A percentile compares a stretch with the other conserved stretches of the same genome.
phyloP scores from a whole-genome alignment of 176 grass and related monocot genomes.

The Zoysia japonica region DNA sequence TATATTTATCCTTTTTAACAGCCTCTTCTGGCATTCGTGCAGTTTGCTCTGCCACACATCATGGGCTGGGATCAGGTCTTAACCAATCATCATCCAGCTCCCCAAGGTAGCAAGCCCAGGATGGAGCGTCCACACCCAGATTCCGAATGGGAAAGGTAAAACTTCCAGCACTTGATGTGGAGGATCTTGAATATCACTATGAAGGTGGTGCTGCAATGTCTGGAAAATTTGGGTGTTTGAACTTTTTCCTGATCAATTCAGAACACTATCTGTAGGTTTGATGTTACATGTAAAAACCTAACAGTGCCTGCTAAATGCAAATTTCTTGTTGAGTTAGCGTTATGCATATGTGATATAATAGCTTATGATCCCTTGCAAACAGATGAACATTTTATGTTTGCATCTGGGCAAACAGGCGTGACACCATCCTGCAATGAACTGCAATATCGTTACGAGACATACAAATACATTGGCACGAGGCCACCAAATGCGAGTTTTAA shows the following conservation, averaged over 20 bases:
- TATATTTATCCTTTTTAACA: conserved; percentile 12
- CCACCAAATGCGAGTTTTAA: not conserved
- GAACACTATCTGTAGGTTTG: not conserved
- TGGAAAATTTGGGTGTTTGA: conserved; percentile 17
- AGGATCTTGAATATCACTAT: not conserved
- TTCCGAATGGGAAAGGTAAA: conserved; percentile 75
- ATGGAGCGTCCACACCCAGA: conserved; percentile 53
- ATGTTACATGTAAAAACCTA: not conserved
- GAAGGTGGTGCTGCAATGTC: not conserved
- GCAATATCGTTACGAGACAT: not conserved
- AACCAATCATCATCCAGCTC: conserved; percentile 22
- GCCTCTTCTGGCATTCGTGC: conserved; percentile 14
- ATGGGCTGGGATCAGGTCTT: conserved; percentile 76
- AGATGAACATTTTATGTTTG: not conserved
- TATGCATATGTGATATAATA: not conserved
- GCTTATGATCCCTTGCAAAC: not conserved
- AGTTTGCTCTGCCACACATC: conserved; percentile 79
- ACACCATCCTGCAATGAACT: no score
- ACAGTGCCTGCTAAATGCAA: not conserved
- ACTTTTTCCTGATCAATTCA: conserved; percentile 5
- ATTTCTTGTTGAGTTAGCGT: not conserved
- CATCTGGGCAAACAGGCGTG: not conserved
- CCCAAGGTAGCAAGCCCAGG: conserved; percentile 38
- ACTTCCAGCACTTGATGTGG: not conserved
- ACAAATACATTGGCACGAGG: not conserved